phyloP scores from a whole-genome alignment of 441 rosid genomes.

The Gossypium trilobum region DNA sequence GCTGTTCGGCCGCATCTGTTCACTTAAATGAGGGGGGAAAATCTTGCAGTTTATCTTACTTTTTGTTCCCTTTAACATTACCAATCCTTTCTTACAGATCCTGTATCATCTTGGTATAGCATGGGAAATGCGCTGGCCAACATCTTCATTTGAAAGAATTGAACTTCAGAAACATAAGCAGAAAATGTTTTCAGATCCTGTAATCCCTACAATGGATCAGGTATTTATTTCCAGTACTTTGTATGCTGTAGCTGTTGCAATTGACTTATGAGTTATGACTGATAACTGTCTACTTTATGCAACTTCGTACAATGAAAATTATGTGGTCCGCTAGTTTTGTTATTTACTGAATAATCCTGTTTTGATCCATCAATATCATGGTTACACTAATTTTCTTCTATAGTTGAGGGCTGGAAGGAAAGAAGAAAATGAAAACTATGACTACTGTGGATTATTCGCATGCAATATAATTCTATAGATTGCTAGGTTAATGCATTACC shows the following conservation, averaged over 20 bases:
- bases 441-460: background rate
- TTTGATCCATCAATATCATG: background rate
- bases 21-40: background rate
- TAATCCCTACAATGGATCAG: conserved; percentile 15
- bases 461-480: background rate
- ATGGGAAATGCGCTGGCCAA: conserved; percentile 80
- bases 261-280: conserved; percentile 6
- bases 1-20: background rate
- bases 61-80: background rate
- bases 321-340: background rate
- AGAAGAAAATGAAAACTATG: background rate
- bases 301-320: background rate
- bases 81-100: conserved; percentile 41
- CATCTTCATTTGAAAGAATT: conserved; percentile 33
- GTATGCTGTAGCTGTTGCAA: background rate
- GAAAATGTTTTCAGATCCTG: conserved; percentile 19
- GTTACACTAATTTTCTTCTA: background rate
- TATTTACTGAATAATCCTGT: background rate
- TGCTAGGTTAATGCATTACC: background rate
- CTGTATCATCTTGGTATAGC: conserved; percentile 82
- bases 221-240: background rate
- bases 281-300: background rate
- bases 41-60: background rate
- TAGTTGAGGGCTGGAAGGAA: background rate
- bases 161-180: conserved; percentile 33